A percentile compares a stretch with the other conserved stretches of the same genome.
Conservation (phyloP, 345 rosid genomes). For the Trapa bicornis region DNA sequence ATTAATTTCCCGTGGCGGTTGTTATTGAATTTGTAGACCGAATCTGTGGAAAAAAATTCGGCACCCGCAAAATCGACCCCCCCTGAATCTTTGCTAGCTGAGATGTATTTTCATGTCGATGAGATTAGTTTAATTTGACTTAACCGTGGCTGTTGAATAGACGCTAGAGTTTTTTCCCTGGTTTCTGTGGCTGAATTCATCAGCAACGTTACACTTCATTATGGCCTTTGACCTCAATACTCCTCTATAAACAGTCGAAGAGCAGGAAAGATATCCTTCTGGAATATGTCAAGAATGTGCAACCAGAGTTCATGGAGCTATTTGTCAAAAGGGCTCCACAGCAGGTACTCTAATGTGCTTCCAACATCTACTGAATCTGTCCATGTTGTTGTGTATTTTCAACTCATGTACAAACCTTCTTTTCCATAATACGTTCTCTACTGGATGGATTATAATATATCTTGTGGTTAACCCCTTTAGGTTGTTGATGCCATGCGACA, state of each 20-base stretch:
- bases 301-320: conserved; percentile 92
- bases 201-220: no score
- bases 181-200: background rate
- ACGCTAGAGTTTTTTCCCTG: background rate
- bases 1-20: no score
- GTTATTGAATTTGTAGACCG: background rate
- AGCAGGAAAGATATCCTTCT: conserved; percentile 65
- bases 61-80: no score
- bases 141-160: background rate
- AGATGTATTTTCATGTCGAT: background rate
- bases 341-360: conserved; percentile 29
- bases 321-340: conserved; percentile 83
- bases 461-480: conserved; percentile 17
- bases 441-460: background rate
- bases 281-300: conserved; percentile 93
- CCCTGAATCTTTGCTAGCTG: no score
- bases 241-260: conserved; percentile 32
- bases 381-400: background rate
- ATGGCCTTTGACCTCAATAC: background rate
- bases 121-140: background rate
- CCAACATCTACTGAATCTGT: background rate
- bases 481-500: conserved; percentile 97
- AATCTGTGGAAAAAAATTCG: background rate
- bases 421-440: background rate
- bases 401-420: no score